These are phyloP conservation scores for Zygnema circumcarinatum DNA, from an alignment of 139 green algal species.

Conservation along the genomic window DNA sequence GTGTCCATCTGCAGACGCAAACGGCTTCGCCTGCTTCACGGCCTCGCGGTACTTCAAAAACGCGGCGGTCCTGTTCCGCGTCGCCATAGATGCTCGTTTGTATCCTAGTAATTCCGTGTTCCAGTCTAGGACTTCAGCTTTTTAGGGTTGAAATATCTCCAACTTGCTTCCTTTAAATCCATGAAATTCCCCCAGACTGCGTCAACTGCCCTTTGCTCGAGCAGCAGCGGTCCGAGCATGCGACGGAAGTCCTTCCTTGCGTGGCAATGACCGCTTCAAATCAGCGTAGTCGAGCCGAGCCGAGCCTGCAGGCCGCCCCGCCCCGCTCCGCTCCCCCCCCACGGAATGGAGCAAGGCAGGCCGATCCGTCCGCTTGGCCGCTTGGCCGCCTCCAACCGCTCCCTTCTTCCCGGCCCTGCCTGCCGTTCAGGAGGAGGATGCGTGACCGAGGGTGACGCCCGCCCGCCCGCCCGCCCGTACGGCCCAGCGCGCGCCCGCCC, in stretches of 20 bases:
- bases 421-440: background rate
- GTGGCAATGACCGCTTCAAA: background rate
- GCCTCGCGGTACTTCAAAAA: constrained; percentile 60
- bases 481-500: background rate
- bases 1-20: constrained; percentile 5
- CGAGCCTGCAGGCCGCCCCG: background rate
- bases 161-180: no score
- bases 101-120: background rate
- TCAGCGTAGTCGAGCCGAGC: background rate
- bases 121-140: background rate
- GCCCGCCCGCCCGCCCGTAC: background rate
- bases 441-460: background rate
- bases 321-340: background rate
- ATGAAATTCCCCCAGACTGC: background rate
- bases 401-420: background rate
- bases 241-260: background rate
- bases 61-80: constrained; percentile 48
- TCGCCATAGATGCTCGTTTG: constrained; percentile 26
- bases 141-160: background rate
- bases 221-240: background rate
- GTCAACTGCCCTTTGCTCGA: background rate
- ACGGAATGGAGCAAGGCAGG: background rate
- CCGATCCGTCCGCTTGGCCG: background rate
- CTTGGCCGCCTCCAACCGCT: background rate
- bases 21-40: constrained; percentile 32